A percentile compares a stretch with the other conserved stretches of the same genome.
These are phyloP conservation scores for Neocucurbitaria cava DNA, from an alignment of 2,329 filamentous ascomycete genomes.

Conservation along the genomic window DNA sequence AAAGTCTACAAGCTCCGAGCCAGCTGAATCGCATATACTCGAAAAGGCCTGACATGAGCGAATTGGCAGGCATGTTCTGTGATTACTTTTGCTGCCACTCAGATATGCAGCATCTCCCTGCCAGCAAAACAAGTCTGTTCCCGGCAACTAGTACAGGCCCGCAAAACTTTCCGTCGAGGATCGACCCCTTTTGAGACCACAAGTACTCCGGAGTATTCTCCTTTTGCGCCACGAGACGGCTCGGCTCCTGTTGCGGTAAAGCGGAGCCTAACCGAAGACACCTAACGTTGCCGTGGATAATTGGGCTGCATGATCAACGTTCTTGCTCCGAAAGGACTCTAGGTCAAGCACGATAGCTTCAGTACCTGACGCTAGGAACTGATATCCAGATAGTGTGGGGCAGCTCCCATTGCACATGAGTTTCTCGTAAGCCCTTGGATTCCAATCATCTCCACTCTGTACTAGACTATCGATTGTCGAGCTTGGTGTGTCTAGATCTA, in stretches of 20 bases:
- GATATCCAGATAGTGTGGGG: neutral
- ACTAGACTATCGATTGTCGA: neutral
- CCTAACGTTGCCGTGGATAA: neutral
- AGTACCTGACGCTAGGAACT: constrained; percentile 5
- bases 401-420: neutral
- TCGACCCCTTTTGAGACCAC: neutral
- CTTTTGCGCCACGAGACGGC: neutral
- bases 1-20: neutral
- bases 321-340: neutral
- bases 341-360: neutral
- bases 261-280: neutral
- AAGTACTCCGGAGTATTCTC: neutral
- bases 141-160: neutral
- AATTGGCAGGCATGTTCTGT: neutral
- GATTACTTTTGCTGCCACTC: neutral
- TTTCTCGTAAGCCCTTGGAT: neutral
- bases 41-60: neutral
- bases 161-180: neutral
- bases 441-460: neutral
- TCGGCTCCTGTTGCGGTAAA: neutral
- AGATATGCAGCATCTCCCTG: neutral
- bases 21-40: neutral
- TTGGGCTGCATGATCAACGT: constrained; percentile 3
- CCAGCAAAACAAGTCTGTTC: neutral
- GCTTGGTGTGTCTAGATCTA: neutral